These are phyloP conservation scores for Colletotrichum tropicale DNA, from an alignment of 2,329 filamentous ascomycete species.

Conservation along the genomic window DNA sequence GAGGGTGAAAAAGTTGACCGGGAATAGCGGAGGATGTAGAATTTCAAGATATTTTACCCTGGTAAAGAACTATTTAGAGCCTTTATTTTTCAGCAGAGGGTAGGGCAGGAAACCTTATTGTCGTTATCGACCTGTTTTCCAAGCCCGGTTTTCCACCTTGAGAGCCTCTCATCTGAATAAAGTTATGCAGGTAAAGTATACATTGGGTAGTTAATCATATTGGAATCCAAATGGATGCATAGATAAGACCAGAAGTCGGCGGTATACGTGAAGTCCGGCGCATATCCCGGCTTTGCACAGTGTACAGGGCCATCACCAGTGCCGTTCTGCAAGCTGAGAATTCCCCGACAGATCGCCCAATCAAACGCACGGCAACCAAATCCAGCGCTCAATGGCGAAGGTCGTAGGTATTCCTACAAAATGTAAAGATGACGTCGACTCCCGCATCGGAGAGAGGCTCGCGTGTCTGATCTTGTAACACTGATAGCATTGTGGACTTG, in stretches of 20 bases:
- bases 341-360: not conserved
- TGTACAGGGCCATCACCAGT: not conserved
- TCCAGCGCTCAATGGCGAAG: rapidly evolving
- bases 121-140: not conserved
- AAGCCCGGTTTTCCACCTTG: not conserved
- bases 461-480: not conserved
- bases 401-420: not conserved
- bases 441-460: rapidly evolving
- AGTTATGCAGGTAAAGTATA: not conserved
- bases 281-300: rapidly evolving
- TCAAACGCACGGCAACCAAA: not conserved
- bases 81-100: not conserved
- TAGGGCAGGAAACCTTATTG: not conserved
- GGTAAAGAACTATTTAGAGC: too few species aligned
- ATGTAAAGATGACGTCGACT: not conserved
- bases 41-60: not conserved
- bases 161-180: not conserved
- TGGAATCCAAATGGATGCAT: not conserved
- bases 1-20: too few species aligned
- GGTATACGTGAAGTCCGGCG: too few species aligned
- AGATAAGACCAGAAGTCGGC: too few species aligned
- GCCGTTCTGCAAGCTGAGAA: not conserved
- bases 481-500: not conserved
- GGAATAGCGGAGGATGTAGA: not conserved
- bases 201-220: not conserved